These are phyloP conservation scores for Globisporangium parvum DNA, from an alignment of 352 stramenopile species.

Conservation along the genomic window DNA sequence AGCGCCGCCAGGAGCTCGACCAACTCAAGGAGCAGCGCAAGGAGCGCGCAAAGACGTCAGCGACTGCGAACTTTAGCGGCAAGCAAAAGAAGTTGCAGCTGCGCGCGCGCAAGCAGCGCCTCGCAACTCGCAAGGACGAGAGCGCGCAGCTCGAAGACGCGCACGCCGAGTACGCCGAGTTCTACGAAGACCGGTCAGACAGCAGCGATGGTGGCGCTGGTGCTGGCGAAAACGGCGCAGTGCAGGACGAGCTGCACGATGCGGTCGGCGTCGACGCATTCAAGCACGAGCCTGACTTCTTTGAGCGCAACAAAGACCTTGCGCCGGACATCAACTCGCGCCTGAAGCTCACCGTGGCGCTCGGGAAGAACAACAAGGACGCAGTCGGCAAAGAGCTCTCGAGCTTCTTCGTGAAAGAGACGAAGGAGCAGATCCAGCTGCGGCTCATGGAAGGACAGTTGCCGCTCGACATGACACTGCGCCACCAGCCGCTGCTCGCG, in stretches of 20 bases:
- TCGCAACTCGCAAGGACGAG: conserved; percentile 58
- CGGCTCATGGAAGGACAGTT: conserved; percentile 79
- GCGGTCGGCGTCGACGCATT: conserved; percentile 36
- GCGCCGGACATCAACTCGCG: conserved; percentile 56
- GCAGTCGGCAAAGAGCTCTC: conserved; percentile 77
- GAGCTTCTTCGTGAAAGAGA: conserved; percentile 85
- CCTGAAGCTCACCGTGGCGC: conserved; percentile 73
- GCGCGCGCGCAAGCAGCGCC: conserved; percentile 72
- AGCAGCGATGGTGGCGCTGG: conserved; percentile 16
- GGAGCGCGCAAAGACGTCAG: conserved; percentile 55
- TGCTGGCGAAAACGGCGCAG: conserved; percentile 1
- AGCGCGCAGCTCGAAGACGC: conserved; percentile 33
- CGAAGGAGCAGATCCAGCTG: conserved; percentile 82
- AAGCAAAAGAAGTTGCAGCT: conserved; percentile 87
- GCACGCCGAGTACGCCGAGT: conserved; percentile 41
- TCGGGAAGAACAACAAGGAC: conserved; percentile 82
- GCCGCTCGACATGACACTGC: conserved; percentile 46
- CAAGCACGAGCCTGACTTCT: conserved; percentile 51
- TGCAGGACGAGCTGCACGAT: conserved; percentile 18
- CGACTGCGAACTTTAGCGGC: conserved; percentile 64
- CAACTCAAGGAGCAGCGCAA: conserved; percentile 76
- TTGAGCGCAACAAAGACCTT: conserved; percentile 59
- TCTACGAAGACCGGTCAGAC: conserved; percentile 34
- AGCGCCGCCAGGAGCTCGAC: conserved; percentile 70
- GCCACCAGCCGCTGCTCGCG: conserved; percentile 50